Evolutionary conservation across 768 basidiomycete species (phyloP), one percentile per base, ranked within the genome.

Genomic region (Mycena floridula): DNA sequence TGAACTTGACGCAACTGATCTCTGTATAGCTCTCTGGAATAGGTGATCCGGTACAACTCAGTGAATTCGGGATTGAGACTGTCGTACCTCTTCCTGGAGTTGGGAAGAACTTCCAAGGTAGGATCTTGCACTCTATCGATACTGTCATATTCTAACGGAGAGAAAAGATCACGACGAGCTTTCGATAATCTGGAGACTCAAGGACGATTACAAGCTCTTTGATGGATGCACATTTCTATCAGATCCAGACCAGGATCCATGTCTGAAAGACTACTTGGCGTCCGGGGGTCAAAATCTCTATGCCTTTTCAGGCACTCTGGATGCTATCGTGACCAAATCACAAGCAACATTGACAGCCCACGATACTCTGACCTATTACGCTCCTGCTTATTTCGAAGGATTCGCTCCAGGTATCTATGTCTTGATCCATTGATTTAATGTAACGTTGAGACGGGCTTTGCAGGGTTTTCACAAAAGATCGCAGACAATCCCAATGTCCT

Each of bases 21-120:
- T n/a, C n/a, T n/a, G n/a, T n/a, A n/a, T 47, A 61, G 62, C 57
- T 64, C 15, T 67, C 65, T 4, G 65, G 65, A 9, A 66, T 67
- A 42, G 64, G 65, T 11, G 59, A 65, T 43, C 13, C 28, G 4
- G 35, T 48, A 2, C 57, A 61, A 3, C 55, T 67, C 2, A 27
- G 30, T 7, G 16, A 53, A 18, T 40, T 57, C 25, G 59, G 59
- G 6, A 63, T 66, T 44, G 40, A 53, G 25, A 20, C 63, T 5
- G 30, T 62, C 21, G 53, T 64, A 4, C 27, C 65, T 45, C 51
- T 65, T 16, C 63, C 67, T 1, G 63, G 63, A 3, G 67, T 69
- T 18, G 67, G 68, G n/a, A 51, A 27, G 8, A 66, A 68, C 44
- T 52, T 68, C 13, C 64, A 66, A 52, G 67, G 66, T 52, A 45